Base-by-base conservation (phyloP, 2,329 filamentous ascomycete species). In the Colletotrichum lupini region DNA sequence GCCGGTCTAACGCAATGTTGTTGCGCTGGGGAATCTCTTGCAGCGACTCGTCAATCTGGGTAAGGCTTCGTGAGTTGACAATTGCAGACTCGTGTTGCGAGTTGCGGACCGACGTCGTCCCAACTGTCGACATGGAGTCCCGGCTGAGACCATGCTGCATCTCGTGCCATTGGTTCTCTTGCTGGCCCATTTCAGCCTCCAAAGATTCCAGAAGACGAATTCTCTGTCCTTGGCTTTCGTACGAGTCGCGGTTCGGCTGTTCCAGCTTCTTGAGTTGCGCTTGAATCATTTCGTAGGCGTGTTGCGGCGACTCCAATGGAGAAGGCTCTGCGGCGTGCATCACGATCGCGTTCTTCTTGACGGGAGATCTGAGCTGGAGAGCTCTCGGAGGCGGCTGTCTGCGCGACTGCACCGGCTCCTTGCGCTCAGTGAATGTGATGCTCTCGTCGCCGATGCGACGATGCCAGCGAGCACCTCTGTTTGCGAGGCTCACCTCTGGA, bases 111-210 rank as follows among this genome's bases (percentile, higher is more conserved):
- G 78, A 77, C 0, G 81, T 78, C 1, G 83, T 84, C 64, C 79
- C 79, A 60, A 87, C 77, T 8, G 85, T 87, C 1, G 86, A 89
- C 53, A 87, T 77, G 6, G 89, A 90, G 75, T 88, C 85, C 69
- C 86, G 85, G 65, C 83, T 82, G 53, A 91, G 78, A 49, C 87
- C 85, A 30, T 86, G 82, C 69, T 89, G 89, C 81, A 92, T 86
- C 62, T 86, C 82, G 68, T 88, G 86, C 91, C 91, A 92, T 75
- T 88, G 86, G 67, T 84, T 85, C 77, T 91, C 89, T 77, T 92
- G 88, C 75, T 85, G 80, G 0, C 87, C 89, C 86, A 92, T 90
- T 79, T 93, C 91, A 73, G 83, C 83, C 77, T 93, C 91, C 1
- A 93, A 82, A 72, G 90, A 87, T 37, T 89, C 87, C 1, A 93